Base-by-base conservation (phyloP, 2,329 filamentous ascomycete genomes). In the Pseudopyricularia javanii region DNA sequence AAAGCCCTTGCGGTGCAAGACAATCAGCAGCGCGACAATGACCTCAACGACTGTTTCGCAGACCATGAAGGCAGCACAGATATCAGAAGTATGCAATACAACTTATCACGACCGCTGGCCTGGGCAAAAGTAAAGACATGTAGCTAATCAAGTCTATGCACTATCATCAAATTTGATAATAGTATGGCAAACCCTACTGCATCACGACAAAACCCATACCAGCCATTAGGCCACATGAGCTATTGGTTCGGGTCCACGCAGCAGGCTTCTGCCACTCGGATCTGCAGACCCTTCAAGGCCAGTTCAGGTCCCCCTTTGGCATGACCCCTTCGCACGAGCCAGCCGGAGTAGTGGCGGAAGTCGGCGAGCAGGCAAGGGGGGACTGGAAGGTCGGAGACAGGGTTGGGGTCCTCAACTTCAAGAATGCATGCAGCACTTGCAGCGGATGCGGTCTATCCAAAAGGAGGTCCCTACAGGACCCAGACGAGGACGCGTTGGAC, bases 181-280 rank as follows among this genome's bases (percentile, higher is more conserved):
- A 67, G 65, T 66, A 64, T 51, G 59, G 59, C 22, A 56, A 61
- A 15, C 60, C 63, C 2, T 67, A 66, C 34, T 55, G 58, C 12
- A 43, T 66, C 5, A 56, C 54, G 1, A 51, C 51, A 12, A 55
- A 52, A 17, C 53, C 55, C 14, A 52, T 60, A 0, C 65, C 65
- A 3, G 30, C 40, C 5, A 59, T 64, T 30, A 56, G 53, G 24
- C 58, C 60, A 9, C 47, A 59, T 48, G 62, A 67, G 22, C 58
- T 68, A 4, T 60, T 68, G 17, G 54, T 69, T 53, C 58, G 59
- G 28, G 56, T 68, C 45, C 56, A 64, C 30, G 66, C 66, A 3
- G 66, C 66, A 7, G 63, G 66, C 1, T 68, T 68, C 56, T 68
- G 67, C 52, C 66, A 68, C 49, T 67, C 66, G 2, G 67, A 68